These are phyloP conservation scores for Picochlorum sp. DNA, from an alignment of 139 green algal species.

Conservation along the genomic window DNA sequence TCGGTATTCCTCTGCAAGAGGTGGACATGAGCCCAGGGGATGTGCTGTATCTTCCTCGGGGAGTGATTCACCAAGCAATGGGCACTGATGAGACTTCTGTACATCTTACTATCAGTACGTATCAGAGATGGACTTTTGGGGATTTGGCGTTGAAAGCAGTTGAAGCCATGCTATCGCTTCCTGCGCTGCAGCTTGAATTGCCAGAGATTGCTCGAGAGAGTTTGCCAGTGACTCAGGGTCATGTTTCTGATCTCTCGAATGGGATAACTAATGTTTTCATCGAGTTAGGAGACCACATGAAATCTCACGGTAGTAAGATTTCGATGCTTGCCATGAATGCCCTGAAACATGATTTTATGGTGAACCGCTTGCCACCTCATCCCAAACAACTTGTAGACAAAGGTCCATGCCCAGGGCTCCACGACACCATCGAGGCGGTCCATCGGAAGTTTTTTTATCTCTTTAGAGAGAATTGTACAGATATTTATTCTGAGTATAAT, in stretches of 20 bases:
- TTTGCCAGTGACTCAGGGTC: background rate
- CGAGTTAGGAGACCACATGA: background rate
- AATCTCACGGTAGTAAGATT: background rate
- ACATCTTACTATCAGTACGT: constrained; percentile 60
- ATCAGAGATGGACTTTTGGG: background rate
- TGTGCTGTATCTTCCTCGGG: constrained; percentile 78
- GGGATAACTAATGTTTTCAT: background rate
- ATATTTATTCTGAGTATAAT: no score
- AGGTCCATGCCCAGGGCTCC: no score
- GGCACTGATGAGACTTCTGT: constrained; percentile 20
- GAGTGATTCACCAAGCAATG: constrained; percentile 60
- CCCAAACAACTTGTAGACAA: background rate
- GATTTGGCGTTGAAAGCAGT: background rate
- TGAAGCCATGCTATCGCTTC: background rate
- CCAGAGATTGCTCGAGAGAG: background rate
- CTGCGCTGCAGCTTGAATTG: background rate
- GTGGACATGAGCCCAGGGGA: constrained; percentile 47
- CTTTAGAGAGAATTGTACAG: no score
- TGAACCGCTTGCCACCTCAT: background rate
- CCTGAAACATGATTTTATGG: background rate
- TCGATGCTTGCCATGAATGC: background rate
- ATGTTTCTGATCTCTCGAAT: background rate
- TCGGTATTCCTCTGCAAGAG: background rate
- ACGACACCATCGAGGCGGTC: no score
- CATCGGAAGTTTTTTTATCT: no score